Percentiles rank a stretch among this genome's conserved stretches.
Evolutionary conservation across 176 grass and related monocot genomes (phyloP).

Genomic region (Aegilops speltoides): DNA sequence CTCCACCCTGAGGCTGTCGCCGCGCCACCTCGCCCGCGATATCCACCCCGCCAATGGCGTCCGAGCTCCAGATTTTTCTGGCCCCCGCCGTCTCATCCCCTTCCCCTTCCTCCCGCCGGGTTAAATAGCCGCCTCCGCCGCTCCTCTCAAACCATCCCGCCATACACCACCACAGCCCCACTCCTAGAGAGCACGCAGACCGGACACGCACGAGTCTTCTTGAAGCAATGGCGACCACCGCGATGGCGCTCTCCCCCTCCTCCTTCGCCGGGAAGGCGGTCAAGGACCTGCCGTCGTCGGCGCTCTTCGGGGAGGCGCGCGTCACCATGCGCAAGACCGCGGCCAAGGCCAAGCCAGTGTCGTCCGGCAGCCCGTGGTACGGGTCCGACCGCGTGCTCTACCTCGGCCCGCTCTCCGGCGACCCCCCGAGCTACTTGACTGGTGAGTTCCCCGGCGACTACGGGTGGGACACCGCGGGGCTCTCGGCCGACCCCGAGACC

Average conservation of each 20-base stretch:
- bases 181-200: neutral
- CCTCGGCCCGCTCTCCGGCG: slow-evolving; percentile 75
- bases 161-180: neutral
- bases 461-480: slow-evolving; percentile 86
- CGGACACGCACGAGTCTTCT: neutral
- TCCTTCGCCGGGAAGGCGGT: slow-evolving; percentile 57
- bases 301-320: slow-evolving; percentile 36
- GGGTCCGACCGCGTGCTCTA: slow-evolving; percentile 76
- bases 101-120: neutral
- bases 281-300: slow-evolving; percentile 29
- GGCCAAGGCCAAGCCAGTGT: slow-evolving; percentile 37
- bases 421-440: slow-evolving; percentile 72
- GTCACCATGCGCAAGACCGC: slow-evolving; percentile 65
- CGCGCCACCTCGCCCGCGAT: neutral
- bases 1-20: neutral
- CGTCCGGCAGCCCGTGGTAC: slow-evolving; percentile 81
- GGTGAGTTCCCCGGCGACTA: slow-evolving; percentile 92
- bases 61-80: slow-evolving; percentile 18
- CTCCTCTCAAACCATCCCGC: slow-evolving; percentile 15
- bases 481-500: slow-evolving; percentile 76
- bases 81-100: neutral
- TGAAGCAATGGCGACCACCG: slow-evolving; percentile 32
- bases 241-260: slow-evolving; percentile 66
- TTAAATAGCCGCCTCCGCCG: slow-evolving; percentile 15
- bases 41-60: slow-evolving; percentile 33